These are phyloP conservation scores for Trichosporon sp. DNA, from an alignment of 1,284 basidiomycete species.

Conservation along the genomic window DNA sequence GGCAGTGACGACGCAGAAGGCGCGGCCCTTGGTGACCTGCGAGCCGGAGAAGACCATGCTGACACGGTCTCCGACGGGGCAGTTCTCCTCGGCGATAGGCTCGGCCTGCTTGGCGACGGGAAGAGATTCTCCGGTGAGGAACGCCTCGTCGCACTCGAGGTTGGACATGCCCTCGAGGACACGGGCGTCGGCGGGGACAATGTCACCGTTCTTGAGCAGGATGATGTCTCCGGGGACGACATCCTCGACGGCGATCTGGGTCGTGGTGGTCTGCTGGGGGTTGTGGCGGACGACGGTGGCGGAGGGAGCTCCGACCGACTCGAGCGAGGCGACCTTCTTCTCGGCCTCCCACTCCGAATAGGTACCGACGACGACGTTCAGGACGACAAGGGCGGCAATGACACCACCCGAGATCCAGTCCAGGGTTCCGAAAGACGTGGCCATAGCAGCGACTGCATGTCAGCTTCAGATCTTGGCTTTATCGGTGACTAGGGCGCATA, in stretches of 20 bases:
- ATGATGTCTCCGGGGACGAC: slow-evolving; percentile 69
- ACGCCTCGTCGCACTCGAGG: slow-evolving; percentile 67
- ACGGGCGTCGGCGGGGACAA: slow-evolving; percentile 65
- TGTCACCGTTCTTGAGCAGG: slow-evolving; percentile 63
- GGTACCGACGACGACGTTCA: slow-evolving; percentile 60
- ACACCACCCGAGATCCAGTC: slow-evolving; percentile 69
- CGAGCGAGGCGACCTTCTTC: slow-evolving; percentile 58
- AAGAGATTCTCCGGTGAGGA: slow-evolving; percentile 71
- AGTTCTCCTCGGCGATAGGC: slow-evolving; percentile 54
- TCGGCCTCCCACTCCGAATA: slow-evolving; percentile 58
- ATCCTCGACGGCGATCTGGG: slow-evolving; percentile 63
- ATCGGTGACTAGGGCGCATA: no score
- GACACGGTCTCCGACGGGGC: slow-evolving; percentile 60
- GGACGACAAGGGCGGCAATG: slow-evolving; percentile 65
- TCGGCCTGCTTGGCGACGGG: slow-evolving; percentile 65
- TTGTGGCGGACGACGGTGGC: slow-evolving; percentile 63
- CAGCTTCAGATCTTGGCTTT: slow-evolving; percentile 14
- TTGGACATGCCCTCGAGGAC: slow-evolving; percentile 58
- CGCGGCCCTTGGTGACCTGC: slow-evolving; percentile 68
- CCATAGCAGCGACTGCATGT: slow-evolving; percentile 63
- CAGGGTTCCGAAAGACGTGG: slow-evolving; percentile 66
- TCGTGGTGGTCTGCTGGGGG: slow-evolving; percentile 43
- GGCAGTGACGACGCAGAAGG: slow-evolving; percentile 63
- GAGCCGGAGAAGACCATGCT: slow-evolving; percentile 63
- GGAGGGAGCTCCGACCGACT: slow-evolving; percentile 62